Base-by-base conservation (phyloP, 257 asterid genomes). In the Haberlea rhodopensis region DNA sequence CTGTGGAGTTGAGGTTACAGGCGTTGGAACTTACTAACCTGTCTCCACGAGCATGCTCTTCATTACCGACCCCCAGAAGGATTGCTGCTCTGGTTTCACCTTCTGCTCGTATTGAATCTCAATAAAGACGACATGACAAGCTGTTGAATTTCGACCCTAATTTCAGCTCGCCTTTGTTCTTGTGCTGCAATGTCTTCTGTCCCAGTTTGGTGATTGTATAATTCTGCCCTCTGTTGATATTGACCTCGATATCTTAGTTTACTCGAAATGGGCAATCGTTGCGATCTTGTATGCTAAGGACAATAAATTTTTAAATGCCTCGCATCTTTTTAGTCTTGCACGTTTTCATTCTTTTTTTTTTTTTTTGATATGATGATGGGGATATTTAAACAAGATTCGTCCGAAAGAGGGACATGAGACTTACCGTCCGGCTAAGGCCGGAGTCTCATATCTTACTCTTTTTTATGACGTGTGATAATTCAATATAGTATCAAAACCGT, bases 11-110 rank as follows among this genome's bases (percentile, higher is more conserved):
- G 78, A 85, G 95, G 78, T 34, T 69, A 46, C 99, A 87, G 73
- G 99, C 99, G 6, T 73, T 92, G 65, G 99, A 87, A 72, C 79
- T 89, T 29, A 85, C 95, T 21, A 79, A 81, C 80, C 91, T 90
- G 76, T 87, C 99, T 3, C 95, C 95, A 19, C 80, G 88, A 51
- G 31, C n/a, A 4, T 40, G 60, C 28, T 65, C 79, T 8, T 21
- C 73, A 16, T 65, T 66, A 21, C 45, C 68, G 25, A 78, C 82
- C 20, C 89, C 90, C 5, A 24, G 76, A 63, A 70, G 59, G 54
- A 19, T 9, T 60, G 71, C 46, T 60, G 70, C 45, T 54, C 71
- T 73, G 34, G 20, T 65, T 75, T 83, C 83, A 4, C 81, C 85
- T 49, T 62, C 84, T 22, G 72, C 74, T 13, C 19, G 49, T 43